Conservation (phyloP, 371 early-diverging fungal genomes). For the Batrachochytrium dendrobatidis region DNA sequence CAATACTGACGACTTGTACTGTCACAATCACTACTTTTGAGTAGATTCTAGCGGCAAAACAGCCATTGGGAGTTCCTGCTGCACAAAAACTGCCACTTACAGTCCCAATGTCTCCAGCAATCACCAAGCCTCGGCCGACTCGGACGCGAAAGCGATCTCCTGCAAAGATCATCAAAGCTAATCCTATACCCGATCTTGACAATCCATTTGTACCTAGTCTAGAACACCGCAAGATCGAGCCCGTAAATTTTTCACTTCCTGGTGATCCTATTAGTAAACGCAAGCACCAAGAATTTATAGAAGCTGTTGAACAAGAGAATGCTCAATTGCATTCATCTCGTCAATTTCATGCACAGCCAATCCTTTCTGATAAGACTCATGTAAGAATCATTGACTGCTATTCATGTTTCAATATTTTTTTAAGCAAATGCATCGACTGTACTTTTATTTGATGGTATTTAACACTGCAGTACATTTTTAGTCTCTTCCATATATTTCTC, state of each 20-base stretch:
- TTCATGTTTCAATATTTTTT: background rate
- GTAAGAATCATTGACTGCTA: constrained; percentile 7
- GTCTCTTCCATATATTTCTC: constrained; percentile 14
- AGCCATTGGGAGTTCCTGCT: constrained; percentile 21
- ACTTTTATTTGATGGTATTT: background rate
- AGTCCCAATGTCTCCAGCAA: constrained; percentile 34
- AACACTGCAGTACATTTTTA: background rate
- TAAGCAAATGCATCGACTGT: background rate
- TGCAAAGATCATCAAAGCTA: constrained; percentile 29
- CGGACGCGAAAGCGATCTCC: constrained; percentile 13
- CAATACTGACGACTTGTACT: background rate
- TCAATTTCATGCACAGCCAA: constrained; percentile 28
- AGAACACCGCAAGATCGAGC: constrained; percentile 25
- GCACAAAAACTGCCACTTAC: constrained; percentile 21
- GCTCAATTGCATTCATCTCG: constrained; percentile 21
- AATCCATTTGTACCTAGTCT: constrained; percentile 31
- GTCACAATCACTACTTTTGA: background rate
- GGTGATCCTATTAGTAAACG: constrained; percentile 35
- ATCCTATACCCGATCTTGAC: constrained; percentile 27
- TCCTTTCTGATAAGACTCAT: constrained; percentile 14
- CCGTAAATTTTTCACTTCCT: constrained; percentile 29
- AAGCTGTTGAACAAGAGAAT: constrained; percentile 8
- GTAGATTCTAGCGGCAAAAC: constrained; percentile 22
- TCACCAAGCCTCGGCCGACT: constrained; percentile 28
- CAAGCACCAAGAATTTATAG: constrained; percentile 29